phyloP scores from a whole-genome alignment of 2,329 filamentous ascomycete species.

The Diaporthe citriasiana region DNA sequence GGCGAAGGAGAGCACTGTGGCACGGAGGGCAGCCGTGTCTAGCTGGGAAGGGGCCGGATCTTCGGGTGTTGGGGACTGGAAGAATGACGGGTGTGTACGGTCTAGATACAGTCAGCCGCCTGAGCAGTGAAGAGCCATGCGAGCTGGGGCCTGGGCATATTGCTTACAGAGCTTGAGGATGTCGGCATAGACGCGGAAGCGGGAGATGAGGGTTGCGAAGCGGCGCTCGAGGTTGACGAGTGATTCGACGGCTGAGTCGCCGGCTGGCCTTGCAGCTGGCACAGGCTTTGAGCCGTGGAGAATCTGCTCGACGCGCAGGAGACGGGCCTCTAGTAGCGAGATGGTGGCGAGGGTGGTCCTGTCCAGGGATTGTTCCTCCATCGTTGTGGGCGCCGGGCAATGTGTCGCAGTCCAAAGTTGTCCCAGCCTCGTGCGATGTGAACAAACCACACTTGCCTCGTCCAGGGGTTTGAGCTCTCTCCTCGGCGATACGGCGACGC shows the following conservation, averaged over 20 bases:
- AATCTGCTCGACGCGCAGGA: conserved; percentile 71
- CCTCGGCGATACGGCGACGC: neutral
- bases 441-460: neutral
- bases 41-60: conserved; percentile 65
- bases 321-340: conserved; percentile 69
- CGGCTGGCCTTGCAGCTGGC: conserved; percentile 48
- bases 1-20: conserved; percentile 70
- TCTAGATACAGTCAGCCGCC: conserved; percentile 55
- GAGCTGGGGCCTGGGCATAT: neutral
- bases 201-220: conserved; percentile 64
- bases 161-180: conserved; percentile 72
- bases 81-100: conserved; percentile 67
- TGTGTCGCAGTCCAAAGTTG: neutral
- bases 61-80: conserved; percentile 58
- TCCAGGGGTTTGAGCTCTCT: neutral
- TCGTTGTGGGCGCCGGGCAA: conserved; percentile 10
- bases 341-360: conserved; percentile 69
- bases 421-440: conserved; percentile 2
- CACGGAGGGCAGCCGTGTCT: conserved; percentile 63
- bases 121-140: neutral
- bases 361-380: conserved; percentile 57
- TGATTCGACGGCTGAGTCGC: conserved; percentile 57
- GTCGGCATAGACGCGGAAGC: conserved; percentile 70
- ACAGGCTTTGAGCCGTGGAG: conserved; percentile 63
- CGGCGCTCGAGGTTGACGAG: conserved; percentile 68